Evolutionary conservation across 139 green algal species (phyloP).

Genomic region (Chlorella sp.): DNA sequence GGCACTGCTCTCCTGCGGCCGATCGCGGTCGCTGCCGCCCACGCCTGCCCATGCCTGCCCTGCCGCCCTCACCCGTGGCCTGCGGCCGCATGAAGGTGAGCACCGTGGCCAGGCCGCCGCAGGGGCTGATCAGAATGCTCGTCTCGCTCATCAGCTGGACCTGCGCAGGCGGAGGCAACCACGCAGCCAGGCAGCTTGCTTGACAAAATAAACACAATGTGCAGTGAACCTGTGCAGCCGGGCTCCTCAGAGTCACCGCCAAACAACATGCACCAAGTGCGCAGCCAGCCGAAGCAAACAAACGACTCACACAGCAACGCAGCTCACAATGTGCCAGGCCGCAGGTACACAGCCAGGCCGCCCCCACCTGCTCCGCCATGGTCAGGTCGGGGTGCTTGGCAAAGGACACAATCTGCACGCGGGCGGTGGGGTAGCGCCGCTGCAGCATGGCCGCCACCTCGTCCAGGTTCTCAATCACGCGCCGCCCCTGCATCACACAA

Average conservation of each 20-base stretch:
- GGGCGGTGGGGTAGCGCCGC: not conserved
- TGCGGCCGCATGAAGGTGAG: slow-evolving; percentile 37
- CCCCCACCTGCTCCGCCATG: slow-evolving; percentile 15
- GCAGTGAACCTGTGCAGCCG: no score
- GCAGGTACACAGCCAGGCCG: no score
- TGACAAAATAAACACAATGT: not conserved
- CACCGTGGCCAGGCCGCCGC: slow-evolving; percentile 37
- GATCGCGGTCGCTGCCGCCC: no score
- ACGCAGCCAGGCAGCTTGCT: no score
- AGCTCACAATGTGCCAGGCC: no score
- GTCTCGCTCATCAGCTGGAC: slow-evolving; percentile 40
- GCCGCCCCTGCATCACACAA: slow-evolving; percentile 4
- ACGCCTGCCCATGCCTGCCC: not conserved
- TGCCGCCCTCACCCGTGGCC: slow-evolving; percentile 16
- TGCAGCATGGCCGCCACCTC: not conserved
- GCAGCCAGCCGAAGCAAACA: no score
- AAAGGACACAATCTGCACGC: slow-evolving; percentile 1
- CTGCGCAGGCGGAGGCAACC: not conserved
- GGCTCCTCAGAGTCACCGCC: no score
- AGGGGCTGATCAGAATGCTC: slow-evolving; percentile 41
- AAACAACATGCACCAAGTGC: no score
- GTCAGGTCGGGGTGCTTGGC: slow-evolving; percentile 20
- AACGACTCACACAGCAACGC: no score
- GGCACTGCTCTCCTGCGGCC: no score
- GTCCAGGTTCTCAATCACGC: slow-evolving; percentile 13